These are phyloP conservation scores for Aspergillus costaricaensis DNA, from an alignment of 2,329 filamentous ascomycete genomes.

Conservation along the genomic window DNA sequence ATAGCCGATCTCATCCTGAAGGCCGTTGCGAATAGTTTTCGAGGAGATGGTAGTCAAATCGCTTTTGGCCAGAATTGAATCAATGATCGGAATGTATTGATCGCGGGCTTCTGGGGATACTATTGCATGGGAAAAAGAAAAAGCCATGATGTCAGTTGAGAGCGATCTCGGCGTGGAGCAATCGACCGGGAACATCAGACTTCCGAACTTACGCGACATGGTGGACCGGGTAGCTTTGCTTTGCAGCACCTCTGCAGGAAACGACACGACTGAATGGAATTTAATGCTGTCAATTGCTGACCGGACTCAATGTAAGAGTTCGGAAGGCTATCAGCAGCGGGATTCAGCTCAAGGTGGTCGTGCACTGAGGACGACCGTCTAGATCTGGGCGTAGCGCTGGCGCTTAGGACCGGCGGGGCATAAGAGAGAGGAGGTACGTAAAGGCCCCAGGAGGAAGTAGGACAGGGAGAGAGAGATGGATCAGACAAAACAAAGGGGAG, in stretches of 20 bases:
- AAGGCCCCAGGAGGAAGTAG: constrained; percentile 7
- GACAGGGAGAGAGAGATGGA: not conserved
- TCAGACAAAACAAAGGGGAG: not conserved
- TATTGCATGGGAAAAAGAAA: constrained; percentile 27
- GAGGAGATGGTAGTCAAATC: constrained; percentile 66
- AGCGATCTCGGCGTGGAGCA: constrained; percentile 22
- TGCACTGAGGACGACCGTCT: constrained; percentile 20
- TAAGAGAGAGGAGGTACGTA: constrained; percentile 14
- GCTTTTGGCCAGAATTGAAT: constrained; percentile 60
- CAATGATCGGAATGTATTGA: constrained; percentile 61
- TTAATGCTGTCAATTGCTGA: constrained; percentile 16
- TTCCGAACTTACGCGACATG: constrained; percentile 41
- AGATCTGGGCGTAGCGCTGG: constrained; percentile 33
- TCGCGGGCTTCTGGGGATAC: constrained; percentile 53
- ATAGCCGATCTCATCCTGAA: constrained; percentile 62
- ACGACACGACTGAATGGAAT: not conserved
- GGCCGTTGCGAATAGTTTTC: constrained; percentile 64
- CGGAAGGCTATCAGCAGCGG: constrained; percentile 4
- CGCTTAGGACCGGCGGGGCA: constrained; percentile 45
- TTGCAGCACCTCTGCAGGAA: constrained; percentile 2
- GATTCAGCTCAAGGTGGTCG: constrained; percentile 10
- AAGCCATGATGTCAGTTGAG: constrained; percentile 24
- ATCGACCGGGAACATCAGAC: constrained; percentile 26
- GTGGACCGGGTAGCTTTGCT: constrained; percentile 21
- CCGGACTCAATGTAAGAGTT: not conserved